Base-by-base conservation (phyloP, 352 stramenopile species). In the Pythium rhizo-oryzae region DNA sequence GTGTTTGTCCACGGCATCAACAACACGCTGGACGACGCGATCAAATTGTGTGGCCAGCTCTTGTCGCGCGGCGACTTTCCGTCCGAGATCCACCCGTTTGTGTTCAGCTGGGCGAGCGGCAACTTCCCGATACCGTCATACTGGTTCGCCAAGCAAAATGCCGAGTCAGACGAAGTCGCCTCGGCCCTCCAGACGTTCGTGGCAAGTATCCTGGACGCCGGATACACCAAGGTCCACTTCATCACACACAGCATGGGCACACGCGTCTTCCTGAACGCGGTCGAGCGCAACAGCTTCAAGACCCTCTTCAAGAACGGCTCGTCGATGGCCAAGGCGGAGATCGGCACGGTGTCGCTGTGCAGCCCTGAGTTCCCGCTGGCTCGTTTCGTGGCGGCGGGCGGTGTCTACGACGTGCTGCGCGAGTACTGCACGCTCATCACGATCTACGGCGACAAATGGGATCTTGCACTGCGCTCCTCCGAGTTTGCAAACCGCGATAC, bases 91-190 rank as follows among this genome's bases (percentile, higher is more conserved):
- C 81, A 92, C 28, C 84, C 84, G 21, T 92, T 84, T 52, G 71
- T 90, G 4, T 92, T 92, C 49, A 90, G 80, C 59, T 92, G 84
- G 84, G 81, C 84, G 0, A 85, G 75, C n/a, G 84, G 81, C 28
- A 80, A 56, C 30, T 30, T 56, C 11, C 61, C 61, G 1, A 9
- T 67, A 9, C 37, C 43, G 19, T 55, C 23, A 0, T 67, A 67
- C 51, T 67, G 61, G 61, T 16, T 24, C 2, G 58, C 39, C 30
- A 59, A 65, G 47, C 30, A 47, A 13, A 33, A 15, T 39, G 61
- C 61, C n/a, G 61, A 67, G 28, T 67, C 61, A 8, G 37, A 50
- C 3, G 61, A 61, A 18, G 25, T 61, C 2, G 74, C 13, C 33
- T 77, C 23, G 70, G 87, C 49, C 78, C 88, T 53, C 53, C 71